phyloP scores from a whole-genome alignment of 2,329 filamentous ascomycete species.

The Phyllosticta citrichinensis region DNA sequence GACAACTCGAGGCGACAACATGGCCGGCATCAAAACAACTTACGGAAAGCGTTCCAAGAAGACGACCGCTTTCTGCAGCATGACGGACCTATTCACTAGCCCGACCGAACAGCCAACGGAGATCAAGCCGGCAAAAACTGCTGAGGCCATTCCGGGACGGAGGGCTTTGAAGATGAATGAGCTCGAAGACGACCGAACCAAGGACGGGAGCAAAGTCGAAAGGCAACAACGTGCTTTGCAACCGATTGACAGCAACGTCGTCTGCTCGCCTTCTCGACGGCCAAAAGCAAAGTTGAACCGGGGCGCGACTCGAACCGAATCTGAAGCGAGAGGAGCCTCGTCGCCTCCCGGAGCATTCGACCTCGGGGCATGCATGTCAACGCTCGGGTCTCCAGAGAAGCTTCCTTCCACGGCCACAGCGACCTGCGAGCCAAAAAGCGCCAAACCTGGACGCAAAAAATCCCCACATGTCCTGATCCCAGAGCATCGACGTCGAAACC shows the following conservation, averaged over 20 bases:
- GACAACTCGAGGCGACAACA: background rate
- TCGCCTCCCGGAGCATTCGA: background rate
- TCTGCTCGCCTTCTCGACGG: background rate
- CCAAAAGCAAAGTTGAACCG: background rate
- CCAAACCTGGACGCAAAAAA: background rate
- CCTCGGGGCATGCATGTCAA: too few relatives aligned
- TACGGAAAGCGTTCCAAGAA: constrained; percentile 7
- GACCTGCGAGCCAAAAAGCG: background rate
- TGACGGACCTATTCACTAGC: constrained; percentile 4
- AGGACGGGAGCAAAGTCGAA: background rate
- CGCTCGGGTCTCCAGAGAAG: background rate
- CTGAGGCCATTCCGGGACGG: too few relatives aligned
- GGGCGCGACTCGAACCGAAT: too few relatives aligned
- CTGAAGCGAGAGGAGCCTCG: background rate
- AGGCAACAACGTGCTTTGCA: constrained; percentile 1
- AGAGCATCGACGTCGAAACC: background rate
- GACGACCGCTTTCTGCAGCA: background rate
- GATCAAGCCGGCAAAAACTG: background rate
- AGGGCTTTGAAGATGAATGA: background rate
- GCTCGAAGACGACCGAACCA: background rate
- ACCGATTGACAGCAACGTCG: background rate
- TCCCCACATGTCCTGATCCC: background rate
- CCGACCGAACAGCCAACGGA: background rate
- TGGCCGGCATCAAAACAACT: constrained; percentile 1
- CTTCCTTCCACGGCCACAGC: background rate